Base-by-base conservation (phyloP, 306 rosid genomes). In the Dalbergia cochinchinensis region DNA sequence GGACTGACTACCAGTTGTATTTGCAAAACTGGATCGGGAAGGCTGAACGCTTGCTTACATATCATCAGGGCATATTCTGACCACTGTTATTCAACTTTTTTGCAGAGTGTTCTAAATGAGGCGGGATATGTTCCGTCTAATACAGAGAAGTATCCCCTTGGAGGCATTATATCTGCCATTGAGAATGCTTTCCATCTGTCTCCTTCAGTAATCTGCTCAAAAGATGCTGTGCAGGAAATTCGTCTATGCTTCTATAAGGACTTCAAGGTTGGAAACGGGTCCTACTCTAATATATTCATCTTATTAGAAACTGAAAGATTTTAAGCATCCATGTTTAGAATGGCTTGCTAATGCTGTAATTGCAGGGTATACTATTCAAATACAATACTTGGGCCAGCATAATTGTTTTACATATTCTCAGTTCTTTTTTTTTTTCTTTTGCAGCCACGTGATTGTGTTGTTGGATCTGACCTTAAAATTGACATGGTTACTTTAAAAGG, bases 51-150 rank as follows among this genome's bases (percentile, higher is more conserved):
- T 70, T 65, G 11, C 54, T 53, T 83, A 55, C 70, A 66, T 60
- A 53, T 79, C 65, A 62, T 72, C 16, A 19, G 57, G 2, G 16
- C 73, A 26, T 73, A 47, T 57, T 80, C 78, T 54, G 72, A 83
- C 58, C 45, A 31, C 62, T 60, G 41, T 64, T 80, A 69, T 67
- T 35, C 54, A 39, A 82, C 12, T 39, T 76, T 83, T 71, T 58
- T 79, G 66, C 94, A 95, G 99, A 65, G 68, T 44, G 93, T 95
- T 84, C 87, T 95, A 76, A 82, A 78, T 53, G 90, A 90, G 5
- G 99, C 90, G 60, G 99, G 99, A 84, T 95, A 90, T 76, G 69
- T 90, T 51, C 93, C 98, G 7, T 95, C 99, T 12, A 89, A 95
- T 84, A 76, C 93, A 39, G 98, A 95, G 79, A 93, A 89, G 71